Conservation (phyloP, 805 yeast species). For the Starmerella apis region DNA sequence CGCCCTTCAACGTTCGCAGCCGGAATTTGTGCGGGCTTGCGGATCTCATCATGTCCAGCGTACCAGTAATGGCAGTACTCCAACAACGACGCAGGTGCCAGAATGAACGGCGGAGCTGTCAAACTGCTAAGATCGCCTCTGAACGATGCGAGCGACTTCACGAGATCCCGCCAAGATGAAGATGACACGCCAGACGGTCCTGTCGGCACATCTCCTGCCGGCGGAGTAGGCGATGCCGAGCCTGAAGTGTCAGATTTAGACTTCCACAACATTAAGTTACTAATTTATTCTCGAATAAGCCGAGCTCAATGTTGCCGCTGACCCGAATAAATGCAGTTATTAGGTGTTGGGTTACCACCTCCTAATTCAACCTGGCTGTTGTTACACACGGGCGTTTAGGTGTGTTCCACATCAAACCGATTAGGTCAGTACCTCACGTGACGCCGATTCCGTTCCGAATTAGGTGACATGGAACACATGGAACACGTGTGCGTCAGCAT, state of each 20-base stretch:
- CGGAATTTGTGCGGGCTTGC: constrained; percentile 48
- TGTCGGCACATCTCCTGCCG: constrained; percentile 6
- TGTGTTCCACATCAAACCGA: background rate
- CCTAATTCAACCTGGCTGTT: background rate
- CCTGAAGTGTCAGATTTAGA: constrained; percentile 5
- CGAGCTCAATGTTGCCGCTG: background rate
- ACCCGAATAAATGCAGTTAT: background rate
- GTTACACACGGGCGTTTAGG: background rate
- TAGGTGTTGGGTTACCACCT: background rate
- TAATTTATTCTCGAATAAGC: background rate
- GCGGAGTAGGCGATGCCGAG: background rate
- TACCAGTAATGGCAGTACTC: constrained; percentile 97
- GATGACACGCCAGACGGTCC: constrained; percentile 12
- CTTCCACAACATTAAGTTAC: constrained; percentile 15
- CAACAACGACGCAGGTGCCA: constrained; percentile 76
- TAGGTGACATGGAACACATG: background rate
- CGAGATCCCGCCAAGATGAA: constrained; percentile 75
- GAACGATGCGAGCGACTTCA: constrained; percentile 82
- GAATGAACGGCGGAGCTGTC: constrained; percentile 95
- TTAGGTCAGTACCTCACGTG: background rate
- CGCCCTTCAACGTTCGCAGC: constrained; percentile 43
- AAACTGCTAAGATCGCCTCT: constrained; percentile 87
- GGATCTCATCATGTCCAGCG: constrained; percentile 74
- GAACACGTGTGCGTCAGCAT: background rate
- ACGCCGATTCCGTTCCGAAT: background rate